Conservation (phyloP, 495 filamentous ascomycete genomes). For the Hypoxylon intermedium region DNA sequence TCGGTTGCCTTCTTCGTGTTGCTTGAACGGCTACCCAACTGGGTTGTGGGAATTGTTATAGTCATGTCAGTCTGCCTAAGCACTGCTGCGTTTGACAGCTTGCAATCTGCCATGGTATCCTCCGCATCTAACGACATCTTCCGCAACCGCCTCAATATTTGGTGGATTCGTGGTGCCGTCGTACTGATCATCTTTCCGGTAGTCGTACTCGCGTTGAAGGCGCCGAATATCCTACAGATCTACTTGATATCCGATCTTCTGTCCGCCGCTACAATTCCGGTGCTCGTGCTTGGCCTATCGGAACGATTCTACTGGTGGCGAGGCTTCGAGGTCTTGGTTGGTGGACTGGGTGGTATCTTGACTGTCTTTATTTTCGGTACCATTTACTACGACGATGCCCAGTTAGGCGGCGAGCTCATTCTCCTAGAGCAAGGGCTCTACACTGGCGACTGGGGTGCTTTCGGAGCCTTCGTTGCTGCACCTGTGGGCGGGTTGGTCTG, state of each 20-base stretch:
- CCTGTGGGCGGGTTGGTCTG: constrained; percentile 75
- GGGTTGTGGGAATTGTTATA: constrained; percentile 77
- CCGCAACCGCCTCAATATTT: constrained; percentile 73
- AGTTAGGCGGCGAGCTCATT: constrained; percentile 68
- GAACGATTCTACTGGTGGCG: constrained; percentile 72
- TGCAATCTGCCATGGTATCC: constrained; percentile 80
- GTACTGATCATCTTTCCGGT: constrained; percentile 73
- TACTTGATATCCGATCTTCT: constrained; percentile 79
- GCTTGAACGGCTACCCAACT: constrained; percentile 70
- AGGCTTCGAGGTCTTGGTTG: constrained; percentile 75
- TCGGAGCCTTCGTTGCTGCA: constrained; percentile 80
- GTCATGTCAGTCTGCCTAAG: constrained; percentile 76
- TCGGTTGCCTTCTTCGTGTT: constrained; percentile 75
- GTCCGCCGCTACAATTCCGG: constrained; percentile 71
- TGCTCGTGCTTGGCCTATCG: constrained; percentile 69
- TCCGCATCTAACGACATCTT: constrained; percentile 79
- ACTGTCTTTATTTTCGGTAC: constrained; percentile 79
- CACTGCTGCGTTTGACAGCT: constrained; percentile 75
- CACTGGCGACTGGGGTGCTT: constrained; percentile 73
- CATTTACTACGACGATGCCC: constrained; percentile 69
- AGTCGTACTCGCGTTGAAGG: constrained; percentile 72
- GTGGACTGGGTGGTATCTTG: constrained; percentile 73
- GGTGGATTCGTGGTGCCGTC: constrained; percentile 69
- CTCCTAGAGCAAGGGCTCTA: constrained; percentile 74
- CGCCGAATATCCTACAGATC: constrained; percentile 74